Evolutionary conservation across 2,329 filamentous ascomycete genomes (phyloP).

Genomic region (Tolypocladium nubicola): DNA sequence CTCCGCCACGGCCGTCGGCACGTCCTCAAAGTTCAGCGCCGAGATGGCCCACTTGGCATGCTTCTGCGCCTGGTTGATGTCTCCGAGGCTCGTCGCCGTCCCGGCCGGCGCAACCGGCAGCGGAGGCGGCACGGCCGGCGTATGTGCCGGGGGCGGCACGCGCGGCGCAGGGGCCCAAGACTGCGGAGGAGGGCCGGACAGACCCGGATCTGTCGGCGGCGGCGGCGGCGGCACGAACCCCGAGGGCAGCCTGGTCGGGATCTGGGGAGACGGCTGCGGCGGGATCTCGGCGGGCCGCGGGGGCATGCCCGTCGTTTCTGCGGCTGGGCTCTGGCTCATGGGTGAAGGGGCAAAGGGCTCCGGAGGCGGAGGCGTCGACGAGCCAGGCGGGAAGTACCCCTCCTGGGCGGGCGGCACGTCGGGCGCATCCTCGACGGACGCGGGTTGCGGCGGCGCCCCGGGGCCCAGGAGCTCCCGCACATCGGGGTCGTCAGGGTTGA

Average conservation of each 20-base stretch:
- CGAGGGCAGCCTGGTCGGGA: conserved; percentile 13
- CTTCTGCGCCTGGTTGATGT: conserved; percentile 79
- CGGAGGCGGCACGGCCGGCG: not conserved
- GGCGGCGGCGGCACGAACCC: conserved; percentile 12
- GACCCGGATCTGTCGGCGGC: conserved; percentile 7
- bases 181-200: conserved; percentile 1
- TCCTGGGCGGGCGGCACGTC: conserved; percentile 24
- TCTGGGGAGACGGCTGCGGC: conserved; percentile 16
- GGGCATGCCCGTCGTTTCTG: not conserved
- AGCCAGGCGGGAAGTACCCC: conserved; percentile 21
- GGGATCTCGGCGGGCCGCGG: conserved; percentile 9
- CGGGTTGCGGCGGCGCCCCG: conserved; percentile 22
- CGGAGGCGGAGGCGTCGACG: conserved; percentile 3
- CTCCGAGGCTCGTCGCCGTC: conserved; percentile 24
- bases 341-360: conserved; percentile 24
- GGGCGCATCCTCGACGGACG: conserved; percentile 42
- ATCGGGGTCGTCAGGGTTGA: conserved; percentile 57
- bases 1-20: conserved; percentile 80
- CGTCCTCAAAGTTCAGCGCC: conserved; percentile 92
- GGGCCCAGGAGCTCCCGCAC: conserved; percentile 36
- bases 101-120: conserved; percentile 3
- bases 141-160: not conserved
- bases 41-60: conserved; percentile 97
- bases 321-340: conserved; percentile 16
- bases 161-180: conserved; percentile 6